phyloP scores from a whole-genome alignment of 2,329 filamentous ascomycete species.

The Thielaviopsis ethacetica region DNA sequence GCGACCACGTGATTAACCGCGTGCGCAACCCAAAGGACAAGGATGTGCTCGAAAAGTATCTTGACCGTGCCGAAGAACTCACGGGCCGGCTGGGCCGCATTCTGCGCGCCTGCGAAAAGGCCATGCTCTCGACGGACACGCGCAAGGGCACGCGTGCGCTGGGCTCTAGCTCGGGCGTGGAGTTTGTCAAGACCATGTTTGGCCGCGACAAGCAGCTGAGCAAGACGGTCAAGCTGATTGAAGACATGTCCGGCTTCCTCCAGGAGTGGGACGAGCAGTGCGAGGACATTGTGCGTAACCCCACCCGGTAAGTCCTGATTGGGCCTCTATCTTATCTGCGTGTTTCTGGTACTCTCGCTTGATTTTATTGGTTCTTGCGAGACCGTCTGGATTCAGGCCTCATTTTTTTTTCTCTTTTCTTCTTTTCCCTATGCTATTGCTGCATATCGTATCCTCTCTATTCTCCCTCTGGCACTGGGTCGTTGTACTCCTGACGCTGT shows the following conservation, averaged over 20 bases:
- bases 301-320: constrained; percentile 29
- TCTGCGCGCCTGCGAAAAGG: constrained; percentile 80
- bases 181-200: constrained; percentile 94
- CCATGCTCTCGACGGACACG: constrained; percentile 82
- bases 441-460: neutral
- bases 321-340: neutral
- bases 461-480: neutral
- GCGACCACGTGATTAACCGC: constrained; percentile 58
- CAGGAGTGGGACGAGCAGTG: constrained; percentile 93
- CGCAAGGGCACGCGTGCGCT: constrained; percentile 45
- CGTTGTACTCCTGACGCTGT: neutral
- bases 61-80: constrained; percentile 73
- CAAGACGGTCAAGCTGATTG: constrained; percentile 86
- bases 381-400: neutral
- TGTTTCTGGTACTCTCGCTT: neutral
- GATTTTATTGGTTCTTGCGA: neutral
- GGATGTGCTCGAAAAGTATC: constrained; percentile 78
- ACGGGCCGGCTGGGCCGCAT: constrained; percentile 73
- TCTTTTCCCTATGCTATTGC: neutral
- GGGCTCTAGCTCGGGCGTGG: constrained; percentile 80
- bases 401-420: neutral
- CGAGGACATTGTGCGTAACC: constrained; percentile 62
- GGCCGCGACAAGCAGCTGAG: constrained; percentile 79
- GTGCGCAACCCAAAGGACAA: constrained; percentile 58
- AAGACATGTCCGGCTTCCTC: constrained; percentile 72